A percentile compares a stretch with the other conserved stretches of the same genome.
phyloP scores from a whole-genome alignment of 208 protist genomes.

The Entamoeba dispar region DNA sequence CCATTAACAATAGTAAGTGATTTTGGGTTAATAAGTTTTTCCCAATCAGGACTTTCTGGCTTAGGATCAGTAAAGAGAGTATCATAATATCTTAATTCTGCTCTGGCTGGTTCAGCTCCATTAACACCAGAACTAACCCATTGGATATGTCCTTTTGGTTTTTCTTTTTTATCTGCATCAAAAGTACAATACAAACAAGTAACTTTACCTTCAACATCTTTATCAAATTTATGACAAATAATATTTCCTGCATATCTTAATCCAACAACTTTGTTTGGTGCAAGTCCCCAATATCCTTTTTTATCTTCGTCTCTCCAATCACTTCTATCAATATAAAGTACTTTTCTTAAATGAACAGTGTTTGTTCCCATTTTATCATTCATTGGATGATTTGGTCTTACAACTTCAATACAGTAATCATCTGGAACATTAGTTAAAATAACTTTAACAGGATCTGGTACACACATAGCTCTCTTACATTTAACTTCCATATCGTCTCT shows the following conservation, averaged over 20 bases:
- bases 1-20: background rate
- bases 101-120: background rate
- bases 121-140: constrained; percentile 8
- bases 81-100: background rate
- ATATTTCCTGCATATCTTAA: constrained; percentile 7
- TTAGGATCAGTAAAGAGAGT: background rate
- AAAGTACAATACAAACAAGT: background rate
- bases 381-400: constrained; percentile 72
- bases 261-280: background rate
- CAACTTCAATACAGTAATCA: constrained; percentile 38
- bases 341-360: constrained; percentile 54
- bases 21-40: background rate
- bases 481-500: constrained; percentile 70
- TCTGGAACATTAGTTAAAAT: constrained; percentile 61
- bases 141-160: constrained; percentile 24
- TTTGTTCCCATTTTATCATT: constrained; percentile 51
- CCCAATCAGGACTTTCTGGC: background rate
- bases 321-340: constrained; percentile 78
- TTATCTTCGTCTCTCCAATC: constrained; percentile 60
- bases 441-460: constrained; percentile 81
- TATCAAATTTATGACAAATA: constrained; percentile 1
- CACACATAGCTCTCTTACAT: constrained; percentile 50
- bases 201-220: constrained; percentile 8
- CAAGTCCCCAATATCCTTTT: background rate
- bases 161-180: constrained; percentile 2